Base-by-base conservation (phyloP, 176 grass and related monocot species). In the Chrysopogon serrulatus region DNA sequence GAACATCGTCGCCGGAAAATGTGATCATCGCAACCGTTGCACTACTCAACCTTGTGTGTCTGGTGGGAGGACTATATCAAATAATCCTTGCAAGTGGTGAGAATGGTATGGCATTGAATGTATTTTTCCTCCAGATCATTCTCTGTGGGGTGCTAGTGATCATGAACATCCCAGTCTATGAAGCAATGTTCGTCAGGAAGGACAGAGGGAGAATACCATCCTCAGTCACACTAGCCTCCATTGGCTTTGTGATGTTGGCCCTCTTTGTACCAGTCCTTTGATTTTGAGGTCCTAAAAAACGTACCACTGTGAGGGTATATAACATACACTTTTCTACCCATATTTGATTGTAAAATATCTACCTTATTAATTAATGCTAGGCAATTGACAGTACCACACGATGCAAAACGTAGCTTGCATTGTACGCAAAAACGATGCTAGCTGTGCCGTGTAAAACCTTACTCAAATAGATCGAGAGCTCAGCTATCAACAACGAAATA, bases 161-260 rank as follows among this genome's bases (percentile, higher is more conserved):
- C 12, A 37, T 70, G 17, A 86, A 86, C 69, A 41, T 90, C 26
- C 85, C 85, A 5, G 59, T 90, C 31, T 91, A 91, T 42, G 81
- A 89, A 73, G 92, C 86, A 28, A 71, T 91, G 67, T 85, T 94
- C 67, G 30, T 91, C 2, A 81, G 91, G 79, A 94, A 81, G 24
- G 87, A 94, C 10, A 85, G 82, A 67, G 92, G 89, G 1, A 76
- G 71, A 34, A 64, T 91, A 24, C 83, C 83, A 26, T 70, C 73
- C 26, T 48, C 81, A 7, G 73, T 87, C 19, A 84, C 90, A 23
- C 18, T 91, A 36, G 71, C 42, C 3, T 89, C 89, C 21, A 4
- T 85, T 30, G 86, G 68, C 6, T 34, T 89, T 41, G n/a, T 86
- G 17, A 14, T 84, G 41, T 19, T 87, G 19, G 54, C 23, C 6